These are phyloP conservation scores for Lachnellula arida DNA, from an alignment of 2,329 filamentous ascomycete genomes.

Conservation along the genomic window DNA sequence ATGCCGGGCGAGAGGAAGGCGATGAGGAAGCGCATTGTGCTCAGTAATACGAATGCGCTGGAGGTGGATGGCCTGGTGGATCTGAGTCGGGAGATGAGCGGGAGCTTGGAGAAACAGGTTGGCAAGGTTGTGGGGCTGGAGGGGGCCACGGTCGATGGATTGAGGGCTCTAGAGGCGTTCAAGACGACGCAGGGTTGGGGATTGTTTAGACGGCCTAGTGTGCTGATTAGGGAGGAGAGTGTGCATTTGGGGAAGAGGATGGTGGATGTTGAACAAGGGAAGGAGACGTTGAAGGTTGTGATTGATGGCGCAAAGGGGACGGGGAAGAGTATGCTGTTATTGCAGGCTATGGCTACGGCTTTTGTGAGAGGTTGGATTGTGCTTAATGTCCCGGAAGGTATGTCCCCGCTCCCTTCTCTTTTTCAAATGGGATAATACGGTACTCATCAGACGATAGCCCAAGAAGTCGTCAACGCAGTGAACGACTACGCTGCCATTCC, in stretches of 20 bases:
- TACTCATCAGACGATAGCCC: conserved; percentile 45
- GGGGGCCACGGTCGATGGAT: conserved; percentile 66
- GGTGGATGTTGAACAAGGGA: conserved; percentile 47
- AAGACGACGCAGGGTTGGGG: conserved; percentile 86
- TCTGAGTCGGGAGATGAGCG: conserved; percentile 51
- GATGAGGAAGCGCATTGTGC: conserved; percentile 79
- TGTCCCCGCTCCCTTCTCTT: conserved; percentile 21
- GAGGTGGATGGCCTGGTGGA: conserved; percentile 65
- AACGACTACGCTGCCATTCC: conserved; percentile 74
- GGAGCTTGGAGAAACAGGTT: conserved; percentile 48
- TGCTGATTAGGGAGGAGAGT: conserved; percentile 75
- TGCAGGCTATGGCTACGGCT: conserved; percentile 79
- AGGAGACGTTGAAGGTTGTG: conserved; percentile 58
- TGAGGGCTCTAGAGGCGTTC: conserved; percentile 84
- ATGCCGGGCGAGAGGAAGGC: conserved; percentile 79
- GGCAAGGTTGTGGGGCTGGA: conserved; percentile 69
- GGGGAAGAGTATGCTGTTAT: conserved; percentile 81
- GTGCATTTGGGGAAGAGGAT: conserved; percentile 64
- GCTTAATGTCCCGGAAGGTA: conserved; percentile 85
- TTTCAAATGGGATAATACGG: conserved; percentile 9
- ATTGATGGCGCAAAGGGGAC: conserved; percentile 68
- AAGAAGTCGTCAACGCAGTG: conserved; percentile 74
- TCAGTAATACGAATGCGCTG: conserved; percentile 91
- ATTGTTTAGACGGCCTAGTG: conserved; percentile 76
- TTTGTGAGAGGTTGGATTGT: conserved; percentile 85